Evolutionary conservation across 2,329 filamentous ascomycete species (phyloP).

Genomic region (Ramichloridium luteum): DNA sequence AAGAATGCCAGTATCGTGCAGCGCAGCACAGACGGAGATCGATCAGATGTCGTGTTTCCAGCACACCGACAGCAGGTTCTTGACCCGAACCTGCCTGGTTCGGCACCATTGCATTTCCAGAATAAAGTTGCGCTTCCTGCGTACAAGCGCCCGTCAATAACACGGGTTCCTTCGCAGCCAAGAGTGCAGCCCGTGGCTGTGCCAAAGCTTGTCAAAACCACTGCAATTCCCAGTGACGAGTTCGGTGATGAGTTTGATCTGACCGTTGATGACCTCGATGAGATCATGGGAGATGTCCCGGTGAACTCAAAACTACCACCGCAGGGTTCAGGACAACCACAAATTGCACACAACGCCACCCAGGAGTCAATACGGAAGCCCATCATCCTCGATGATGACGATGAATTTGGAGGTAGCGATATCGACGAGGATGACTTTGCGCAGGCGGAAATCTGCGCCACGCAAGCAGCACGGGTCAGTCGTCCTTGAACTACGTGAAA

Average conservation of each 20-base stretch:
- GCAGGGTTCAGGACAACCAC: neutral
- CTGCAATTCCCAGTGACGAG: slow-evolving; percentile 25
- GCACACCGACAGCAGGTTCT: slow-evolving; percentile 6
- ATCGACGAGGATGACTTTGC: slow-evolving; percentile 59
- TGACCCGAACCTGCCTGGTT: slow-evolving; percentile 11
- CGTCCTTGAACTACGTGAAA: slow-evolving; percentile 11
- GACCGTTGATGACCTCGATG: slow-evolving; percentile 46
- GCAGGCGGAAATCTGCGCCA: slow-evolving; percentile 59
- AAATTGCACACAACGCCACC: neutral
- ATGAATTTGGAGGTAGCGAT: slow-evolving; percentile 60
- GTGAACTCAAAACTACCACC: neutral
- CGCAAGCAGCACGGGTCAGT: slow-evolving; percentile 47
- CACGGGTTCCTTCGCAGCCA: slow-evolving; percentile 11
- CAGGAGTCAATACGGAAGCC: slow-evolving; percentile 6
- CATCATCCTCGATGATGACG: slow-evolving; percentile 34
- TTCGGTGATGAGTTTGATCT: slow-evolving; percentile 38
- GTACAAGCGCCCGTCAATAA: slow-evolving; percentile 22
- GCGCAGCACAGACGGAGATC: too few species aligned
- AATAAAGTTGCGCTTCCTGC: slow-evolving; percentile 23
- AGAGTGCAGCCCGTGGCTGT: slow-evolving; percentile 7
- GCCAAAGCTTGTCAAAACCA: neutral
- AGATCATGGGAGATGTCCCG: slow-evolving; percentile 14
- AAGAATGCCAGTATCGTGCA: neutral
- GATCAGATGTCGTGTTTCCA: too few species aligned
- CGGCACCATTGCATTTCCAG: slow-evolving; percentile 19